These are phyloP conservation scores for Breynia disticha DNA, from an alignment of 441 rosid species.

Conservation along the genomic window DNA sequence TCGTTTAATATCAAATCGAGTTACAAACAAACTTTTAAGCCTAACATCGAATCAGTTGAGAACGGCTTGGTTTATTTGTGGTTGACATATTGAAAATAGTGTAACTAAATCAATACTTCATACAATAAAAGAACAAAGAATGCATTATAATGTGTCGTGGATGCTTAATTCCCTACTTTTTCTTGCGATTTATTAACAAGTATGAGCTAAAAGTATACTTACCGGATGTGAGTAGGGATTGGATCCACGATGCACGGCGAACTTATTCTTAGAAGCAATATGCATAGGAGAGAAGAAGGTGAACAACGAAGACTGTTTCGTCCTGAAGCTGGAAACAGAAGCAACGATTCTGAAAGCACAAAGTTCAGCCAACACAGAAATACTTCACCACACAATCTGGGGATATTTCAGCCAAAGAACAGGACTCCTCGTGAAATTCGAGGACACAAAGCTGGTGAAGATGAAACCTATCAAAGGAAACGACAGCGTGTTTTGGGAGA, in stretches of 20 bases:
- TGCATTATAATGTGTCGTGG: too few relatives aligned
- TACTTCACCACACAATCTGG: constrained; percentile 72
- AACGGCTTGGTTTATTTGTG: too few relatives aligned
- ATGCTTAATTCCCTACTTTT: too few relatives aligned
- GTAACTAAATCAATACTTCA: too few relatives aligned
- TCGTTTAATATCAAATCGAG: too few relatives aligned
- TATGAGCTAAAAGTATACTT: not conserved
- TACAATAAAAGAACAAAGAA: too few relatives aligned
- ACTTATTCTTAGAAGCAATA: constrained; percentile 61
- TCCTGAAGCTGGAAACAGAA: constrained; percentile 57
- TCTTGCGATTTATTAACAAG: too few relatives aligned
- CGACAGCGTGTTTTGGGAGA: constrained; percentile 68
- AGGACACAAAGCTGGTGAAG: constrained; percentile 66
- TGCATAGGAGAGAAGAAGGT: constrained; percentile 58
- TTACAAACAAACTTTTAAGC: too few relatives aligned
- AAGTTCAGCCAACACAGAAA: constrained; percentile 56
- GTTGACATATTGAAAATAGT: too few relatives aligned
- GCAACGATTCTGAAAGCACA: constrained; percentile 46
- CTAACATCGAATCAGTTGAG: too few relatives aligned
- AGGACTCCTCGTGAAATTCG: constrained; percentile 58
- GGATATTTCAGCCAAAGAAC: constrained; percentile 88
- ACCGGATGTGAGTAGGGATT: constrained; percentile 44
- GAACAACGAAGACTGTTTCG: constrained; percentile 57
- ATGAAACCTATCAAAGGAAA: constrained; percentile 44
- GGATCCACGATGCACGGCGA: constrained; percentile 77